Percentiles rank a stretch among this genome's conserved stretches.
Evolutionary conservation across 2,329 filamentous ascomycete species (phyloP).

Genomic region (Cercospora citrullina): DNA sequence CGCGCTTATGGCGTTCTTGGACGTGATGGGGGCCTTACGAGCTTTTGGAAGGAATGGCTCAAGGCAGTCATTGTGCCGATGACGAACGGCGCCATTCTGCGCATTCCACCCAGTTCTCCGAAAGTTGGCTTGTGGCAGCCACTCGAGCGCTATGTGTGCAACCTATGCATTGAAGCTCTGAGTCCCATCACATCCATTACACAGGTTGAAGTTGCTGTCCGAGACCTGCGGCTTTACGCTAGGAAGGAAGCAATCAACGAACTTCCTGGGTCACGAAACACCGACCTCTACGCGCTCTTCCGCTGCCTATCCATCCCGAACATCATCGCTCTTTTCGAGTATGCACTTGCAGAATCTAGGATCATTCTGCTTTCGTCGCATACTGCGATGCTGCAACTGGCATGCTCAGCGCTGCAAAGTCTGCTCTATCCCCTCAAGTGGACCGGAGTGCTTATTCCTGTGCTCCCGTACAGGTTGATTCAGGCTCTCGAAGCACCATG

Average conservation of each 20-base stretch:
- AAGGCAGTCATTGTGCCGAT: slow-evolving; percentile 92
- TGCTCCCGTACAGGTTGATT: slow-evolving; percentile 82
- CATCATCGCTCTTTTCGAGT: slow-evolving; percentile 86
- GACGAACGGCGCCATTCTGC: slow-evolving; percentile 79
- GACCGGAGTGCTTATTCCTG: slow-evolving; percentile 90
- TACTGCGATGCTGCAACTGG: slow-evolving; percentile 92
- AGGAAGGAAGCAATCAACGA: slow-evolving; percentile 92
- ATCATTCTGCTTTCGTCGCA: slow-evolving; percentile 97
- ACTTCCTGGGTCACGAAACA: slow-evolving; percentile 85
- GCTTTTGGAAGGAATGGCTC: slow-evolving; percentile 99
- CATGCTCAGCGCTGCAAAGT: slow-evolving; percentile 80
- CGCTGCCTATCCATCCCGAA: slow-evolving; percentile 86
- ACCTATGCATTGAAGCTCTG: slow-evolving; percentile 91
- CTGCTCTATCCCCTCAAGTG: slow-evolving; percentile 88
- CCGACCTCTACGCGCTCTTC: slow-evolving; percentile 91
- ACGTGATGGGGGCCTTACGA: slow-evolving; percentile 75
- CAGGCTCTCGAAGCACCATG: slow-evolving; percentile 93
- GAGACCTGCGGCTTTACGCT: slow-evolving; percentile 88
- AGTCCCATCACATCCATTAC: slow-evolving; percentile 91
- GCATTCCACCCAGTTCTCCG: slow-evolving; percentile 84
- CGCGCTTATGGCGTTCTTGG: slow-evolving; percentile 91
- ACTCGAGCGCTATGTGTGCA: slow-evolving; percentile 93
- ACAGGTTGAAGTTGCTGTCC: slow-evolving; percentile 86
- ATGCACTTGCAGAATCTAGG: slow-evolving; percentile 85
- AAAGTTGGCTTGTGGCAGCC: slow-evolving; percentile 94